phyloP scores from a whole-genome alignment of 192 early-diverging fungal species.

The Rhizoclosmatium sp. region DNA sequence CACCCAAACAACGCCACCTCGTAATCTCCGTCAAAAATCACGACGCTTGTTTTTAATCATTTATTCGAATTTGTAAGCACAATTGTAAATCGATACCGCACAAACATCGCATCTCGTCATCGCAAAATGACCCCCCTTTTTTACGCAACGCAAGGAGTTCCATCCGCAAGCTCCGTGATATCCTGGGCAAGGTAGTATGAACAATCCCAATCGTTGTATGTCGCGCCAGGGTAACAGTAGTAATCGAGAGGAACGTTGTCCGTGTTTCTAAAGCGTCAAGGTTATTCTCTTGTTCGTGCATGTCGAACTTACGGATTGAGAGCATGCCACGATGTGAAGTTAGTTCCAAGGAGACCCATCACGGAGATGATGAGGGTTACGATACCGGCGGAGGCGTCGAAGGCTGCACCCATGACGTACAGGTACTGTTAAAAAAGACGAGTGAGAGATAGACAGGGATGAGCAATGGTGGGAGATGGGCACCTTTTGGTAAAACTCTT shows the following conservation, averaged over 20 bases:
- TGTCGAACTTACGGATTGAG: constrained; percentile 18
- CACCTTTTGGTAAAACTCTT: constrained; percentile 22
- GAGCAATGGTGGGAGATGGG: too few relatives aligned
- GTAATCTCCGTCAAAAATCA: too few relatives aligned
- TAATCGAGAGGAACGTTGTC: constrained; percentile 11
- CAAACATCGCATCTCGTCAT: too few relatives aligned
- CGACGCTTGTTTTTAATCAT: too few relatives aligned
- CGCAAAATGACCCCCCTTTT: too few relatives aligned
- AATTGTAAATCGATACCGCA: too few relatives aligned
- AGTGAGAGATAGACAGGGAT: too few relatives aligned
- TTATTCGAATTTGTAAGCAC: too few relatives aligned
- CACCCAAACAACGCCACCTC: too few relatives aligned
- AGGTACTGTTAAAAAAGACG: constrained; percentile 46
- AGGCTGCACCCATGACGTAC: constrained; percentile 61
- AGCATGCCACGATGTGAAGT: neutral
- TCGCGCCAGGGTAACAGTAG: constrained; percentile 13
- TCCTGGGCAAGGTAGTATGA: constrained; percentile 3
- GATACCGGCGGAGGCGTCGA: constrained; percentile 53
- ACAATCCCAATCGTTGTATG: constrained; percentile 22
- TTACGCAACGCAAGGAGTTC: neutral
- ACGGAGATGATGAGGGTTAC: constrained; percentile 14
- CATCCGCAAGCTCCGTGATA: neutral
- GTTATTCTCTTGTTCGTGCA: too few relatives aligned
- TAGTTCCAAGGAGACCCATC: neutral
- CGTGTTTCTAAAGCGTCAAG: neutral